Percentiles rank a stretch among this genome's conserved stretches.
Evolutionary conservation across 192 early-diverging fungal genomes (phyloP).

Genomic region (Spizellomyces sp.): DNA sequence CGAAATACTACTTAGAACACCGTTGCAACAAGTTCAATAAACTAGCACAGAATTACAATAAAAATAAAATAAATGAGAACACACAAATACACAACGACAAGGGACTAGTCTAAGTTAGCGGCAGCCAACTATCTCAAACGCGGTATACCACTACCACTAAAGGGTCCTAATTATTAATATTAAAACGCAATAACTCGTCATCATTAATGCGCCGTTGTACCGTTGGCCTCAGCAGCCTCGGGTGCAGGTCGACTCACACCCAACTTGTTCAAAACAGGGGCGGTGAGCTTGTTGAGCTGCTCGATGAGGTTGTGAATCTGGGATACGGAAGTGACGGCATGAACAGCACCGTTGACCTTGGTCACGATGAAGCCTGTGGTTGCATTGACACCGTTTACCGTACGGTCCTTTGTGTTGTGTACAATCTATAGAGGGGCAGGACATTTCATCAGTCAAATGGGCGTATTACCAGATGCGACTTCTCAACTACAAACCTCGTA

Average conservation of each 20-base stretch:
- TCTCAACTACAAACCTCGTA: slow-evolving; percentile 35
- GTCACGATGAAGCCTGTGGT: slow-evolving; percentile 52
- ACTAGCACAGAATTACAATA: too few species aligned
- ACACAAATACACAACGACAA: too few species aligned
- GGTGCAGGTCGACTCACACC: slow-evolving; percentile 24
- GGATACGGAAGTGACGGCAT: slow-evolving; percentile 46
- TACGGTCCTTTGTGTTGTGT: slow-evolving; percentile 34
- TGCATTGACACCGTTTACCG: slow-evolving; percentile 32
- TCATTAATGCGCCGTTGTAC: too few species aligned
- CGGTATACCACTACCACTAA: too few species aligned
- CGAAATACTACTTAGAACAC: too few species aligned
- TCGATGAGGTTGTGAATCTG: slow-evolving; percentile 46
- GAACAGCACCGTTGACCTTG: slow-evolving; percentile 51
- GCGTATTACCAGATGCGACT: not conserved
- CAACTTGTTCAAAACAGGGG: slow-evolving; percentile 40
- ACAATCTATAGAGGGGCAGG: slow-evolving; percentile 26
- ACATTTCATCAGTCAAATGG: too few species aligned
- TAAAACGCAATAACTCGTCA: too few species aligned
- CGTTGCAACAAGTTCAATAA: too few species aligned
- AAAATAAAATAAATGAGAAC: too few species aligned
- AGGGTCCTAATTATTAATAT: too few species aligned
- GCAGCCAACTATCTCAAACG: too few species aligned
- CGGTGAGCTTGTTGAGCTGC: slow-evolving; percentile 42
- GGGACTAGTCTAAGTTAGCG: too few species aligned
- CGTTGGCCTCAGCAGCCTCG: not conserved